Base-by-base conservation (phyloP, 495 filamentous ascomycete genomes). In the Xanthoparmelia taractica region DNA sequence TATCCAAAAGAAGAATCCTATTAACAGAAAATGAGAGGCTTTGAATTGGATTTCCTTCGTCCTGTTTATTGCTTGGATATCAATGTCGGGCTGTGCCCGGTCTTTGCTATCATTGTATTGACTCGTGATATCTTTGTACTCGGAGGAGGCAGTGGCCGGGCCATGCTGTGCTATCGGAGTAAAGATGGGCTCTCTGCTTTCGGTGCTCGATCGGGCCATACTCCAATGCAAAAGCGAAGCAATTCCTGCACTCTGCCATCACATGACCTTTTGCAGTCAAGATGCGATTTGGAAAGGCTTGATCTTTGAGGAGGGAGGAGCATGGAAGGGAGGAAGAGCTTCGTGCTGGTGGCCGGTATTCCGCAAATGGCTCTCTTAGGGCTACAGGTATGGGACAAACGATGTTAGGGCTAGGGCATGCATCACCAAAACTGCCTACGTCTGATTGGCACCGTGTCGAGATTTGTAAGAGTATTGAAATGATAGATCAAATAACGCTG, bases 1-100 rank as follows among this genome's bases (percentile, higher is more conserved):
- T 58, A 85, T 73, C 67, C 74, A 76, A 37, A 79, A 50, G 48
- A 85, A 77, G 65, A 85, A 78, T 13, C 69, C 73, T 12, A 84
- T 68, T 18, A 82, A 61, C 25, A 83, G 68, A n/a, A 71, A 71
- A 69, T 84, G 82, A 13, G 73, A 71, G 38, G 79, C 77, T 65
- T 83, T 84, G 75, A 85, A 85, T 36, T 74, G 76, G 0, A 78
- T 60, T 58, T 76, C 75, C 40, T 71, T 72, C 56, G 70, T 70
- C 57, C 75, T 75, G 43, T 76, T 72, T 60, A 47, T 63, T 20
- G 60, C 13, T 5, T 13, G 54, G 33, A 58, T 57, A 15, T 58
- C 61, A 18, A 8, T 17, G 8, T 48, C 61, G 34, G 56, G 40
- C 20, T 29, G 18, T 1, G 8, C 55, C 23, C 33, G 40, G 11